Evolutionary conservation across 2,329 filamentous ascomycete species (phyloP).

Genomic region (Pseudogymnoascus pannorum): DNA sequence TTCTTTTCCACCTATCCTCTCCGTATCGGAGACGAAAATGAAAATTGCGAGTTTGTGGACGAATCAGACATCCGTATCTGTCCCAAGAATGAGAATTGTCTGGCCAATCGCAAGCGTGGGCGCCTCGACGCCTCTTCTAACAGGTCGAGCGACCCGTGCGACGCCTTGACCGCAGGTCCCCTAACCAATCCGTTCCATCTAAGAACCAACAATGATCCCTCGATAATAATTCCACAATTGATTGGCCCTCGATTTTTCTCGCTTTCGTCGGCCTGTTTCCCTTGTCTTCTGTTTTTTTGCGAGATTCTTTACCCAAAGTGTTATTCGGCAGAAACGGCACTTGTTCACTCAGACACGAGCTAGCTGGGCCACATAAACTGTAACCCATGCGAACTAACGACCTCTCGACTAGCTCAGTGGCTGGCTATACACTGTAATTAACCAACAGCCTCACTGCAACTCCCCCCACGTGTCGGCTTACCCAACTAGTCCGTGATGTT

Average conservation of each 20-base stretch:
- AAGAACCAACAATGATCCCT: conserved; percentile 2
- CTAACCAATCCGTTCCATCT: not conserved
- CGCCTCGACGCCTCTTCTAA: not conserved
- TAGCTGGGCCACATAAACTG: not conserved
- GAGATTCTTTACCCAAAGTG: conserved; percentile 3
- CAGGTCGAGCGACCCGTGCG: conserved; percentile 2
- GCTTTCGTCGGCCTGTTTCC: not conserved
- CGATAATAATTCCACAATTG: not conserved
- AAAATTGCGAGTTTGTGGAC: not conserved
- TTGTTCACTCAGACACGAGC: not conserved
- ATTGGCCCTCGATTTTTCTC: conserved; percentile 6
- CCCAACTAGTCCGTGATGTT: not conserved
- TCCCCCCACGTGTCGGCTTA: not conserved
- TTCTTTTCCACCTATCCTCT: conserved; percentile 5
- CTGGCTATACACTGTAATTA: not conserved
- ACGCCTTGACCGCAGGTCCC: not conserved
- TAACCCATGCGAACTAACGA: conserved; percentile 5
- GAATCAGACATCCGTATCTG: not conserved
- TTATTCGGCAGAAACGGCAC: not conserved
- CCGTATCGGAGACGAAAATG: conserved; percentile 3
- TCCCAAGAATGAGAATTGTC: not conserved
- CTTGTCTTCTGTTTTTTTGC: not conserved
- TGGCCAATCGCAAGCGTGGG: not conserved
- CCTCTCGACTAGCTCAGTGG: not conserved
- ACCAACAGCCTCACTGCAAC: conserved; percentile 1